Evolutionary conservation across 768 basidiomycete genomes (phyloP), one percentile per base, ranked within the genome.

Genomic region (Tylopilus cervinicoccineus): DNA sequence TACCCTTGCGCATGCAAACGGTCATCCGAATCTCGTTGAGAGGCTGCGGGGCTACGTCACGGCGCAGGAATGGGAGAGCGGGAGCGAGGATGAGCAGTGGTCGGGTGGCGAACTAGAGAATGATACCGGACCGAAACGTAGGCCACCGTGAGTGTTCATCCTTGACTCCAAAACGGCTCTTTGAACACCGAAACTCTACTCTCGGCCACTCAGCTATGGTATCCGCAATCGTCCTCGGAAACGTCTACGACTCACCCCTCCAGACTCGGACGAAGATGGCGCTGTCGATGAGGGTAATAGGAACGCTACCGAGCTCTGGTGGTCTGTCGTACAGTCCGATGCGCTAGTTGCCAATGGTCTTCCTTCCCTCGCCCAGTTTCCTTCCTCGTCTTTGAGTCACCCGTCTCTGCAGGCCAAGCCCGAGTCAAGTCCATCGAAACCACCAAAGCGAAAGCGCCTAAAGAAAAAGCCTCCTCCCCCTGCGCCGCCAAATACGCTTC

Each of bases 271-370:
- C 58, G 36, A 72, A 59, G 52, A 65, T 66, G 32, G 19, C 29
- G 38, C 31, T 1, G 5, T 23, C 45, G 43, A 45, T 20, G 71
- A 70, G 17, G 69, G 72, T 47, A 71, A 74, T 20, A 53, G 43
- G 38, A 77, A 78, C 34, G 56, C 72, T 4, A 70, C 74, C 6
- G 77, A 82, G 31, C 64, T 84, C 6, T 92, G 89, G 89, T 91
- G 88, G 88, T 73, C 77, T 24, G 84, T 83, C 4, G 74, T 81
- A 31, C 79, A 80, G 54, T 80, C 78, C 2, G 80, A 85, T 55
- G 59, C 72, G 2, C 70, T 88, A 19, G 64, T 87, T 23, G 76
- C 74, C 22, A 85, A 83, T 50, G 86, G 84, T 10, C 69, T 89
- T 22, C 86, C 85, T 4, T 63, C 64, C 16, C 76, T 81, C 31